phyloP scores from a whole-genome alignment of 2,329 filamentous ascomycete genomes.

The Bimuria novae-zelandiae region DNA sequence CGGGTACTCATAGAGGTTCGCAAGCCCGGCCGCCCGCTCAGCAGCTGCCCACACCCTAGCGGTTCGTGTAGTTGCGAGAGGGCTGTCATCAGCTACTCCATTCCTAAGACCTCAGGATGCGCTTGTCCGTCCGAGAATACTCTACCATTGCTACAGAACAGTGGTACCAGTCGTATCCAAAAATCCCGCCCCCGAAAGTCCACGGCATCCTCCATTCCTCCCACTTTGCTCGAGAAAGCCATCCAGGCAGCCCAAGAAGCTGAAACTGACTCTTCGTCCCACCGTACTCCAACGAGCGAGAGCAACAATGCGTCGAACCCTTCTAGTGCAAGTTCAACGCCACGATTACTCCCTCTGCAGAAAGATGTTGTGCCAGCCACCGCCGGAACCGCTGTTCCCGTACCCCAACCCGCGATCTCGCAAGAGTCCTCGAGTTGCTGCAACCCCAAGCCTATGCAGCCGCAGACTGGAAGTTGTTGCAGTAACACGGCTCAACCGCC shows the following conservation, averaged over 20 bases:
- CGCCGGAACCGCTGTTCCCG: not conserved
- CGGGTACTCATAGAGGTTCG: conserved; percentile 72
- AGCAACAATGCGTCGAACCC: conserved; percentile 40
- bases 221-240: conserved; percentile 39
- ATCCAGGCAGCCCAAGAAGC: conserved; percentile 38
- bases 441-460: conserved; percentile 31
- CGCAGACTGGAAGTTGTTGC: conserved; percentile 34
- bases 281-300: conserved; percentile 37
- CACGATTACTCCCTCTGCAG: conserved; percentile 34
- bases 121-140: conserved; percentile 41
- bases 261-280: conserved; percentile 40
- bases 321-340: conserved; percentile 46
- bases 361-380: conserved; percentile 20
- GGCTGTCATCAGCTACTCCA: conserved; percentile 58
- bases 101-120: conserved; percentile 48
- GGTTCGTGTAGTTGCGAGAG: conserved; percentile 66
- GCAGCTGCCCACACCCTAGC: conserved; percentile 69
- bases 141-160: conserved; percentile 25
- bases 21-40: conserved; percentile 72
- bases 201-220: conserved; percentile 26
- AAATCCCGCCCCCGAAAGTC: conserved; percentile 38
- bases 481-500: conserved; percentile 25
- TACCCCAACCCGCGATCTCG: conserved; percentile 10
- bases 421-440: conserved; percentile 36
- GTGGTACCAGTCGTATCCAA: conserved; percentile 37